Conservation (phyloP, 352 stramenopile species). For the Globisporangium canariense region DNA sequence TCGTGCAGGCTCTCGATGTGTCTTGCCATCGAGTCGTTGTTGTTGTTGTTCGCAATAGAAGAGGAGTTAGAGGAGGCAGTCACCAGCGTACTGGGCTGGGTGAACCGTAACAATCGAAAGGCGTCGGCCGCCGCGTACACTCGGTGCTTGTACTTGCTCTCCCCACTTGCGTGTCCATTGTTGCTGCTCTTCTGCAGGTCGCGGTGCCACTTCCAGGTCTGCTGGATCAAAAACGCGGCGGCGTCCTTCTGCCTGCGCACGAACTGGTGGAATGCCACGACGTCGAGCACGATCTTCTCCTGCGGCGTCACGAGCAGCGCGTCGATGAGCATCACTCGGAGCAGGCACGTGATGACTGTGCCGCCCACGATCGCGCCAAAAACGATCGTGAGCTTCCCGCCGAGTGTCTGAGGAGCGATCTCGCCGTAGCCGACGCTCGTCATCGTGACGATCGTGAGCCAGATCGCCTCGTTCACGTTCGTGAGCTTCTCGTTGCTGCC, state of each 20-base stretch:
- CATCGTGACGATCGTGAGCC: constrained; percentile 69
- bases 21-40: constrained; percentile 17
- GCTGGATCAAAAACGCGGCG: constrained; percentile 46
- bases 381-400: constrained; percentile 54
- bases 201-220: constrained; percentile 34
- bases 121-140: constrained; percentile 48
- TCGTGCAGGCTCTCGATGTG: constrained; percentile 21
- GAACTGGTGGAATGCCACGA: constrained; percentile 56
- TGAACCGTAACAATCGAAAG: constrained; percentile 48
- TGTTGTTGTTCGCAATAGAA: not conserved
- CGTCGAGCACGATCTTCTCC: constrained; percentile 56
- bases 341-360: constrained; percentile 53
- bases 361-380: constrained; percentile 56
- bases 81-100: constrained; percentile 21
- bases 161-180: constrained; percentile 3
- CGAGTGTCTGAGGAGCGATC: constrained; percentile 41
- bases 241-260: constrained; percentile 36
- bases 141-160: constrained; percentile 27
- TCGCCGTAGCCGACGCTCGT: constrained; percentile 63
- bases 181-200: not conserved
- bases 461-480: constrained; percentile 45
- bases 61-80: constrained; percentile 10
- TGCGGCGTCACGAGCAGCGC: constrained; percentile 47
- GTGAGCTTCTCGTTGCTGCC: constrained; percentile 40
- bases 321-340: constrained; percentile 61